These are phyloP conservation scores for Solanum chmielewskii DNA, from an alignment of 257 asterid genomes.

Conservation along the genomic window DNA sequence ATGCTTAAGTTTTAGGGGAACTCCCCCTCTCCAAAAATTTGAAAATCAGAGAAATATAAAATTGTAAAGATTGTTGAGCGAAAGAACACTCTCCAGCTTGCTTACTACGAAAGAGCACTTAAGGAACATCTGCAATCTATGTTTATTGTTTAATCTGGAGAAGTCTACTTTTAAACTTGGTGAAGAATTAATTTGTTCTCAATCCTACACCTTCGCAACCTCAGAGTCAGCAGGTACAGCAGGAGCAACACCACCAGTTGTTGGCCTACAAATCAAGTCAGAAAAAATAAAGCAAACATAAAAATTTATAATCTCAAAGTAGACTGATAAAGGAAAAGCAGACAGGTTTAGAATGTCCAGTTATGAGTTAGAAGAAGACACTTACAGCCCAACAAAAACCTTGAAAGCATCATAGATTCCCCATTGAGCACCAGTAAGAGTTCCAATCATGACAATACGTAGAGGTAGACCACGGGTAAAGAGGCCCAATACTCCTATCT, in stretches of 20 bases:
- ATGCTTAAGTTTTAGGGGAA: background rate
- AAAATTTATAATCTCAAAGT: background rate
- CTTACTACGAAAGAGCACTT: background rate
- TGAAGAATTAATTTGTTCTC: background rate
- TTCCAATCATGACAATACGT: conserved; percentile 93
- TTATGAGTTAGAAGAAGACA: background rate
- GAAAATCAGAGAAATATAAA: background rate
- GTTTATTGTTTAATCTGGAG: conserved; percentile 22
- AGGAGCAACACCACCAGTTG: conserved; percentile 70
- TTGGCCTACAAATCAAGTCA: conserved; percentile 42
- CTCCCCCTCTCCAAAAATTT: background rate
- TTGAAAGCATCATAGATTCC: conserved; percentile 93
- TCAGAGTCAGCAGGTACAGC: conserved; percentile 23
- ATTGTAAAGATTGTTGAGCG: background rate
- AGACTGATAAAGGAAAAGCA: background rate
- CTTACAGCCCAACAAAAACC: conserved; percentile 91
- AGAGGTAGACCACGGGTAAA: conserved; percentile 90
- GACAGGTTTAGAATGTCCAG: background rate
- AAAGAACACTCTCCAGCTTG: conserved; percentile 10
- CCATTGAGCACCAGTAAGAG: conserved; percentile 99
- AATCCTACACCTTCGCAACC: conserved; percentile 32
- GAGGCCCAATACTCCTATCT: conserved; percentile 66
- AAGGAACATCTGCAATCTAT: conserved; percentile 11
- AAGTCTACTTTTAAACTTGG: conserved; percentile 1
- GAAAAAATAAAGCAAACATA: background rate